Conservation (phyloP, 1,284 basidiomycete species). For the Cryptococcus sp. region DNA sequence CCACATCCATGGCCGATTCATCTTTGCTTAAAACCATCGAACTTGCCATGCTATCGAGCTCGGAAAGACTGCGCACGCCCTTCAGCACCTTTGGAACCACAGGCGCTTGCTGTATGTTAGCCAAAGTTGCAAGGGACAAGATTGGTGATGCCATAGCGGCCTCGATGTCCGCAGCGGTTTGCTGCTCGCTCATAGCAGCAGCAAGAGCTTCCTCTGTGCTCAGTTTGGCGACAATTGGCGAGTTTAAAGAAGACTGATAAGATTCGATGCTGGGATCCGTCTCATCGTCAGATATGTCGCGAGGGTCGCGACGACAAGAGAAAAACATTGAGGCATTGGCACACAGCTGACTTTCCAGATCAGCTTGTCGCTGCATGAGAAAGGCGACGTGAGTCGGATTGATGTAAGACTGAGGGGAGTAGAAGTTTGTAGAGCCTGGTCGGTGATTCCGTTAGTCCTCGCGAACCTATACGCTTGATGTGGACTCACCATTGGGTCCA, state of each 20-base stretch:
- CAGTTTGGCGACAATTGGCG: slow-evolving; percentile 18
- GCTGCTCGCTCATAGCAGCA: slow-evolving; percentile 15
- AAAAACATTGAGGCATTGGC: slow-evolving; percentile 27
- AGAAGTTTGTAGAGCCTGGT: slow-evolving; percentile 51
- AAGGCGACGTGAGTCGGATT: slow-evolving; percentile 65
- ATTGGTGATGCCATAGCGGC: slow-evolving; percentile 45
- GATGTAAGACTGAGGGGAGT: slow-evolving; percentile 70
- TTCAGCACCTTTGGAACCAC: slow-evolving; percentile 12
- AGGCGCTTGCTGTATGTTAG: slow-evolving; percentile 12
- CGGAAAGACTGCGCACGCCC: slow-evolving; percentile 20
- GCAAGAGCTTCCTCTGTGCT: slow-evolving; percentile 13
- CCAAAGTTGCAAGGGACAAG: slow-evolving; percentile 10
- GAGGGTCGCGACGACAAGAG: slow-evolving; percentile 17
- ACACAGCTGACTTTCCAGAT: slow-evolving; percentile 45
- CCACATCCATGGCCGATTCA: slow-evolving; percentile 40
- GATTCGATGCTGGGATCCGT: slow-evolving; percentile 18
- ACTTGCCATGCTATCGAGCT: slow-evolving; percentile 33
- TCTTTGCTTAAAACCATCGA: slow-evolving; percentile 29
- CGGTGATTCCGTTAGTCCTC: not conserved
- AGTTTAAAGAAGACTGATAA: slow-evolving; percentile 23
- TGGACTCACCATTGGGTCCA: slow-evolving; percentile 62
- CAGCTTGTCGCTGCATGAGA: slow-evolving; percentile 64
- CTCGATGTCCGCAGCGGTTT: slow-evolving; percentile 33
- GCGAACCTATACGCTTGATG: not conserved
- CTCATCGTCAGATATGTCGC: slow-evolving; percentile 25